phyloP scores from a whole-genome alignment of 306 rosid genomes.

The apple (Malus domestica) region ASM211411v1 NC_041799.1:4488001-4488500 shows the following conservation, averaged over 20 bases:
- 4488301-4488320: constrained; percentile 26
- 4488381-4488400: constrained; percentile 33
- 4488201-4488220: not conserved
- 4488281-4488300: constrained; percentile 35
- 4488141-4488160: no score
- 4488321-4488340: constrained; percentile 37
- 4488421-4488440: constrained; percentile 43
- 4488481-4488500: constrained; percentile 27
- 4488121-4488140: not conserved
- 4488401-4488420: constrained; percentile 46
- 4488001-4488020: constrained; percentile 22
- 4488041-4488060: constrained; percentile 34
- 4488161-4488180: no score
- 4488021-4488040: constrained; percentile 30
- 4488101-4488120: constrained; percentile 20
- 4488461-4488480: constrained; percentile 39
- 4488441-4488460: constrained; percentile 33
- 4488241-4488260: not conserved
- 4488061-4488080: constrained; percentile 47
- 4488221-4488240: not conserved
- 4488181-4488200: not conserved
- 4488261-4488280: constrained; percentile 33
- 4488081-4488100: constrained; percentile 37
- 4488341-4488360: constrained; percentile 35
- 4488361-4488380: constrained; percentile 38